Evolutionary conservation across 306 rosid species (phyloP), one percentile per base, ranked within the genome.

Genomic region (Carpinus viminea): DNA sequence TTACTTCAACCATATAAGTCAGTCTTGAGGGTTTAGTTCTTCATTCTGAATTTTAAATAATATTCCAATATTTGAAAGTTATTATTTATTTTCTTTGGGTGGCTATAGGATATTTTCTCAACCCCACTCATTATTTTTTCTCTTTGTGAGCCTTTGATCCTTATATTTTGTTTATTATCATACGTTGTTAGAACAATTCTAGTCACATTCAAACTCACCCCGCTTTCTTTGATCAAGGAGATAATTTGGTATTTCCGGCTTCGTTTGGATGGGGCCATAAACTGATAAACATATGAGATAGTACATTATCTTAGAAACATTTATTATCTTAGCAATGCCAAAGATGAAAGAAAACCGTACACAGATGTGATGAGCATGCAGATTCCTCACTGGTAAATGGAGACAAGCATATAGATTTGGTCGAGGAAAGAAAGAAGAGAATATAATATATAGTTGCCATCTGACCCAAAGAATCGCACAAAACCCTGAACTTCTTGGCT

Each of bases 401-500:
- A 59, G 65, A 59, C 65, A 59, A 59, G 65, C 65, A 48, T 48
- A 66, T 18, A 66, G 59, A 17, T 47, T 52, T 13, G 8, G 60
- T 26, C 70, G 45, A 73, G 45, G 46, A 59, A 5, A 26, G 21
- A 55, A 72, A 64, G 11, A 72, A 7, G 68, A 71, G 69, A 71
- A 62, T 68, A 47, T 57, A 51, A 66, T 45, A 5, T 47, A 5
- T 47, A 71, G 60, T 10, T 31, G 52, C 21, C 4, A 57, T 74
- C 24, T 52, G 20, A 28, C 74, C 28, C 55, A 54, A 64, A 72
- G 11, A 77, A 77, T 20, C 78, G 50, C 38, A 65, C 6, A 48
- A 28, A 26, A 73, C 8, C 66, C 51, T 9, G 51, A 7, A 48
- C 24, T 47, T 55, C 55, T 74, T 56, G 47, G 75, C 57, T 43